Evolutionary conservation across 257 asterid genomes (phyloP).

Genomic region (Rubia yunnanensis): DNA sequence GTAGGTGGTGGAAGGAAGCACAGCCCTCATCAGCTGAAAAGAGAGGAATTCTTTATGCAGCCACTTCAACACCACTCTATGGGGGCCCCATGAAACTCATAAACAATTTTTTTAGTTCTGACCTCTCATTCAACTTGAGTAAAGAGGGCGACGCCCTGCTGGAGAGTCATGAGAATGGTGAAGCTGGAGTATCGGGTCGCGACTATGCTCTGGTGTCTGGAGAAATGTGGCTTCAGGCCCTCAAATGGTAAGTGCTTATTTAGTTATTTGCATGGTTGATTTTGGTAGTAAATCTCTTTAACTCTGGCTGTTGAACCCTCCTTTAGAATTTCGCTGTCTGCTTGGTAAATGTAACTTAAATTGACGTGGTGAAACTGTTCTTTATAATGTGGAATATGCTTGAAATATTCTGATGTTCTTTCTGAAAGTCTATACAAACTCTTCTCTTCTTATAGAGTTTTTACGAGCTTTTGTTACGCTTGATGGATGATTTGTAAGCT

Average conservation of each 20-base stretch:
- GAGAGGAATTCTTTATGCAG: constrained; percentile 56
- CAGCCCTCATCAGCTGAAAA: constrained; percentile 46
- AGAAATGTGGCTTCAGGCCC: constrained; percentile 78
- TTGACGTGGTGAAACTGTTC: neutral
- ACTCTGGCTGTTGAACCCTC: neutral
- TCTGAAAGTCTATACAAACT: neutral
- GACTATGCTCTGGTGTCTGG: constrained; percentile 88
- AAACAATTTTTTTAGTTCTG: constrained; percentile 74
- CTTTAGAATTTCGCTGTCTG: neutral
- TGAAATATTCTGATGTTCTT: neutral
- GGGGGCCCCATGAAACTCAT: constrained; percentile 87
- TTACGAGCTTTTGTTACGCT: neutral
- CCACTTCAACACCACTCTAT: constrained; percentile 49
- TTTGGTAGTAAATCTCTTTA: neutral
- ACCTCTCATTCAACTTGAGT: constrained; percentile 61
- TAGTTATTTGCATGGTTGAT: neutral
- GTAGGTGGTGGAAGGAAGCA: constrained; percentile 98
- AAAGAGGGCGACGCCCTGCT: constrained; percentile 50
- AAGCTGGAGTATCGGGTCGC: constrained; percentile 60
- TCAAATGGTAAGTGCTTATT: constrained; percentile 49
- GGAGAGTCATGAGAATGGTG: constrained; percentile 44
- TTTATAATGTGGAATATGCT: neutral
- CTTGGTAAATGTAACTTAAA: neutral
- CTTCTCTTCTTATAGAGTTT: neutral
- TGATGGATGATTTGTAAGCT: neutral